Evolutionary conservation across 2,329 filamentous ascomycete genomes (phyloP).

Genomic region (Alternaria atra): DNA sequence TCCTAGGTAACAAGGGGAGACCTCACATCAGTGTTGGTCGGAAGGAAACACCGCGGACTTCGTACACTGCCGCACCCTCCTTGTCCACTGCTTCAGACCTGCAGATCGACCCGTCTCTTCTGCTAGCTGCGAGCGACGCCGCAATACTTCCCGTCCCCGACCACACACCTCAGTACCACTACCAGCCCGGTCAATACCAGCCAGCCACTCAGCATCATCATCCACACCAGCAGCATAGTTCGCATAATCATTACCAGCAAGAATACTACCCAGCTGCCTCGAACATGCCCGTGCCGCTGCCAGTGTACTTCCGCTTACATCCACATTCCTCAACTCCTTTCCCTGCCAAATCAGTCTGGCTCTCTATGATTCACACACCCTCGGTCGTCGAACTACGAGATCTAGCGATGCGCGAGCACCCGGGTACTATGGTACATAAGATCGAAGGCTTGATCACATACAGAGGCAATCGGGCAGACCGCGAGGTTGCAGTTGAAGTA

Average conservation of each 20-base stretch:
- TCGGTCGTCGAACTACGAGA: constrained; percentile 70
- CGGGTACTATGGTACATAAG: constrained; percentile 65
- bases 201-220: constrained; percentile 23
- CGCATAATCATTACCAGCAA: constrained; percentile 11
- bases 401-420: constrained; percentile 68
- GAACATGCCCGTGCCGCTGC: neutral
- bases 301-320: constrained; percentile 21
- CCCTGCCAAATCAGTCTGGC: constrained; percentile 66
- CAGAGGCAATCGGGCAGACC: constrained; percentile 50
- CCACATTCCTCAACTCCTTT: constrained; percentile 63
- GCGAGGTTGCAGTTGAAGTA: constrained; percentile 71
- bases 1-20: constrained; percentile 44
- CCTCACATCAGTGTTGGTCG: constrained; percentile 12
- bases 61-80: constrained; percentile 21
- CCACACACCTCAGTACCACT: constrained; percentile 20
- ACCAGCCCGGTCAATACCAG: constrained; percentile 42
- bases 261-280: constrained; percentile 13
- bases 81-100: constrained; percentile 58
- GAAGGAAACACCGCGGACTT: constrained; percentile 11
- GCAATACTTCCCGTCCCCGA: constrained; percentile 44
- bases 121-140: constrained; percentile 65
- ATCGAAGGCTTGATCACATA: constrained; percentile 72
- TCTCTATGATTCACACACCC: constrained; percentile 67
- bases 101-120: constrained; percentile 70
- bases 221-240: constrained; percentile 19